A percentile compares a stretch with the other conserved stretches of the same genome.
These are phyloP conservation scores for Pterocarpus macrocarpus DNA, from an alignment of 306 rosid species.

Conservation along the genomic window DNA sequence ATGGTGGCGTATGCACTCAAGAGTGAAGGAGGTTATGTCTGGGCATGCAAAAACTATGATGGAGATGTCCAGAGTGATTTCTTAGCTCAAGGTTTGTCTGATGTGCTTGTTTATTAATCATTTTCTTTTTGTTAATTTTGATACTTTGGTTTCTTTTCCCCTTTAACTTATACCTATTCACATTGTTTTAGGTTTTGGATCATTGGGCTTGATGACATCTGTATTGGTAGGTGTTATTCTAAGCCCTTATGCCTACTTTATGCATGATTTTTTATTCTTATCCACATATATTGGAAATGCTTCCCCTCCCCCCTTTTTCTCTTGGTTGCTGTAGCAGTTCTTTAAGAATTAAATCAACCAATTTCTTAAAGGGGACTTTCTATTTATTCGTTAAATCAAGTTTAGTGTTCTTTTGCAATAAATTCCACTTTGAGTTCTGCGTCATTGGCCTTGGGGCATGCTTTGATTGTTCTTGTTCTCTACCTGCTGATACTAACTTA, in stretches of 20 bases:
- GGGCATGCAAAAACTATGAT: conserved; percentile 99
- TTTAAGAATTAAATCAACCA: conserved; percentile 22
- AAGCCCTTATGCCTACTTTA: conserved; percentile 12
- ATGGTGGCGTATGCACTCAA: conserved; percentile 98
- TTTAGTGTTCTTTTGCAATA: conserved; percentile 12
- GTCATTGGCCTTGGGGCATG: not conserved
- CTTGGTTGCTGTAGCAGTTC: not conserved
- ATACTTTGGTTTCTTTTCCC: conserved; percentile 1
- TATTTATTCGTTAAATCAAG: conserved; percentile 8
- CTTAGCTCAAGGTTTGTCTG: conserved; percentile 92
- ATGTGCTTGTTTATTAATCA: conserved; percentile 13
- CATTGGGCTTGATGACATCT: conserved; percentile 99
- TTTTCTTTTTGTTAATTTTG: conserved; percentile 34
- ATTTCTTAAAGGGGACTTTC: not conserved
- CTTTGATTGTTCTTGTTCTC: conserved; percentile 10
- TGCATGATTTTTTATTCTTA: not conserved
- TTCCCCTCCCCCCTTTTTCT: not conserved
- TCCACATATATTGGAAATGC: conserved; percentile 18
- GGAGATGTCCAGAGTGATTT: conserved; percentile 99
- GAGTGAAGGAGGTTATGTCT: conserved; percentile 99
- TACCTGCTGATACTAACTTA: conserved; percentile 29
- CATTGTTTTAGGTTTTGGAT: conserved; percentile 82
- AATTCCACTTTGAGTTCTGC: not conserved
- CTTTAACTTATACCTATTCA: conserved; percentile 45
- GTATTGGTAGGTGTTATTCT: conserved; percentile 75